Conservation (phyloP, 305 asterid species). For the Nicotiana rustica region DNA sequence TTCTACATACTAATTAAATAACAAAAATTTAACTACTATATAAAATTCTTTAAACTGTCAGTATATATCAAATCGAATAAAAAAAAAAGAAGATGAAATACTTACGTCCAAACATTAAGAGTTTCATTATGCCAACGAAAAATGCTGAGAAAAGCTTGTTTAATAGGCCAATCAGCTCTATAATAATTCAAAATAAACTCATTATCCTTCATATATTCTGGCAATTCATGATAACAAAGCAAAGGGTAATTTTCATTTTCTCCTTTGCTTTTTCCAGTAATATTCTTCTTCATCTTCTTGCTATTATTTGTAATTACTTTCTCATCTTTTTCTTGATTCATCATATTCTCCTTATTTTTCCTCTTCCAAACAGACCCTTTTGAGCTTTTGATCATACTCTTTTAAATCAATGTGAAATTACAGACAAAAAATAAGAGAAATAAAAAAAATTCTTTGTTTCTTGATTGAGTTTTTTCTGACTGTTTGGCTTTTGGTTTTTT, state of each 20-base stretch:
- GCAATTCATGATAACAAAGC: constrained; percentile 68
- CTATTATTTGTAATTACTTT: not conserved
- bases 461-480: not conserved
- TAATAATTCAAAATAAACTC: constrained; percentile 81
- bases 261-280: constrained; percentile 30
- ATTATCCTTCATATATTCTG: constrained; percentile 95
- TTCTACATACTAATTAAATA: not conserved
- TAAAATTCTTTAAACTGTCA: not conserved
- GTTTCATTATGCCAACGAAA: constrained; percentile 98
- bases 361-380: constrained; percentile 52
- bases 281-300: constrained; percentile 35
- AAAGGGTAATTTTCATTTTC: constrained; percentile 44
- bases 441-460: not conserved
- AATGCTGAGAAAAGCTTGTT: constrained; percentile 77
- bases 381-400: constrained; percentile 32
- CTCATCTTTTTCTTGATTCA: constrained; percentile 44
- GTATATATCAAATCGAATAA: not conserved
- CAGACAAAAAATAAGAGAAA: not conserved
- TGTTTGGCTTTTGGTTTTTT: constrained; percentile 3
- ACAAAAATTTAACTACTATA: not conserved
- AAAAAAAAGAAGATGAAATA: not conserved
- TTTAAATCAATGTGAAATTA: not conserved
- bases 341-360: constrained; percentile 36
- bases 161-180: constrained; percentile 83
- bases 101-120: constrained; percentile 97